phyloP scores from a whole-genome alignment of 2,329 filamentous ascomycete genomes.

The Alternaria arbusti region DNA sequence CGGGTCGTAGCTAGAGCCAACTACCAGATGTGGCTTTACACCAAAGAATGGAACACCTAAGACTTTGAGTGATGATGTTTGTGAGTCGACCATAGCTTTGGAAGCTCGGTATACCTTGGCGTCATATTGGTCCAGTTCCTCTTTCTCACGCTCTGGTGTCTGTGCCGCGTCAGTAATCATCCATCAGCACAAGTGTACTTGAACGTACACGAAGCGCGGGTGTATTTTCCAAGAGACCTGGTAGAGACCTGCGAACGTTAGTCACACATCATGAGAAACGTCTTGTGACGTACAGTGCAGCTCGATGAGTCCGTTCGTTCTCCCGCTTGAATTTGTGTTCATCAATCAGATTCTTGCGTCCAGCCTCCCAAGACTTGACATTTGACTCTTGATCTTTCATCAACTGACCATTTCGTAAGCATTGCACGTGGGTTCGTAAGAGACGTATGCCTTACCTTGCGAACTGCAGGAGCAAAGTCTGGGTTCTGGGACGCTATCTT shows the following conservation, averaged over 20 bases:
- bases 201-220: slow-evolving; percentile 30
- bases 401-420: slow-evolving; percentile 51
- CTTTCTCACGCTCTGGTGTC: slow-evolving; percentile 56
- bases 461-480: slow-evolving; percentile 49
- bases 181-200: no score
- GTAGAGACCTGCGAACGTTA: slow-evolving; percentile 31
- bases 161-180: slow-evolving; percentile 21
- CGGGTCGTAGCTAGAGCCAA: slow-evolving; percentile 26
- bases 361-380: slow-evolving; percentile 66
- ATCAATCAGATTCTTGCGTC: slow-evolving; percentile 58
- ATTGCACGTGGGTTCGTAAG: no score
- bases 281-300: slow-evolving; percentile 57
- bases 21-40: slow-evolving; percentile 30
- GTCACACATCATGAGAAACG: neutral
- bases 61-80: slow-evolving; percentile 61
- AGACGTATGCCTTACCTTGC: no score
- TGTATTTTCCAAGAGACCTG: slow-evolving; percentile 32
- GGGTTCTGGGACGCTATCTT: slow-evolving; percentile 55
- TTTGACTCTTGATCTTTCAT: slow-evolving; percentile 69
- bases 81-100: slow-evolving; percentile 64
- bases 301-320: slow-evolving; percentile 61
- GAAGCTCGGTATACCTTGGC: slow-evolving; percentile 67
- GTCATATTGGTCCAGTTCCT: slow-evolving; percentile 66
- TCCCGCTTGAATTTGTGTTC: slow-evolving; percentile 60
- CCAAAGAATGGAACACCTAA: slow-evolving; percentile 53